Evolutionary conservation across 1,284 basidiomycete species (phyloP).

Genomic region (Ustilago shanxiensis): DNA sequence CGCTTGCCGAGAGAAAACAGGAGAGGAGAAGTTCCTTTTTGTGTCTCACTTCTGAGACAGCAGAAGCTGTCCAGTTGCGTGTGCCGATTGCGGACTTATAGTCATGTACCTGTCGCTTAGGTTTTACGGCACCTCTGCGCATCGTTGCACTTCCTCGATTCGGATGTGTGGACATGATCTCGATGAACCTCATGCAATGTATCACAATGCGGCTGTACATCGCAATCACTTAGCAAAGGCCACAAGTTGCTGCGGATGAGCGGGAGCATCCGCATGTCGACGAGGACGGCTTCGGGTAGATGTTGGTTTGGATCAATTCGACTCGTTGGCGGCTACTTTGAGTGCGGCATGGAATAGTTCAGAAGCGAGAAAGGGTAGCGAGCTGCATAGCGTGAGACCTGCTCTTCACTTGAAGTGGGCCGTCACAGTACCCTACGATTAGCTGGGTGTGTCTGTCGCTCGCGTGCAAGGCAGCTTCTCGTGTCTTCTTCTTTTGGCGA

Average conservation of each 20-base stretch:
- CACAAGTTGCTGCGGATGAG: background rate
- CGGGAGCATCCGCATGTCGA: background rate
- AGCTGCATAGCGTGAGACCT: slow-evolving; percentile 7
- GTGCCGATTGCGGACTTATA: background rate
- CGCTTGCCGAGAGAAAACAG: background rate
- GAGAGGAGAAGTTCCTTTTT: slow-evolving; percentile 4
- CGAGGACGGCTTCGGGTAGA: slow-evolving; percentile 3
- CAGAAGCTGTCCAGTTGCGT: slow-evolving; percentile 3
- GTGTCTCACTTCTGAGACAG: slow-evolving; percentile 14
- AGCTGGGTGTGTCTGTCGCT: no score
- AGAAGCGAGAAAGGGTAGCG: slow-evolving; percentile 6
- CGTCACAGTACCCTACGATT: no score
- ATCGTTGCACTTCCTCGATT: background rate
- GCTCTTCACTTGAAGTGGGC: no score
- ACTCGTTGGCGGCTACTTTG: background rate
- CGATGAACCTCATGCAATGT: no score
- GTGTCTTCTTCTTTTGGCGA: background rate
- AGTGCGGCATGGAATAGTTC: background rate
- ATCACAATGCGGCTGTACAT: no score
- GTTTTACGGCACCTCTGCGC: no score
- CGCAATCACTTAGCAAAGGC: background rate
- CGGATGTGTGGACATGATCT: no score
- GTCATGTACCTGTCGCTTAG: no score
- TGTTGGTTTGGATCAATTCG: slow-evolving; percentile 9
- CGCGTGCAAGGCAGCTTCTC: no score